Evolutionary conservation across 352 stramenopile genomes (phyloP), one percentile per base, ranked within the genome.

Genomic region (Plasmopara viticola): DNA sequence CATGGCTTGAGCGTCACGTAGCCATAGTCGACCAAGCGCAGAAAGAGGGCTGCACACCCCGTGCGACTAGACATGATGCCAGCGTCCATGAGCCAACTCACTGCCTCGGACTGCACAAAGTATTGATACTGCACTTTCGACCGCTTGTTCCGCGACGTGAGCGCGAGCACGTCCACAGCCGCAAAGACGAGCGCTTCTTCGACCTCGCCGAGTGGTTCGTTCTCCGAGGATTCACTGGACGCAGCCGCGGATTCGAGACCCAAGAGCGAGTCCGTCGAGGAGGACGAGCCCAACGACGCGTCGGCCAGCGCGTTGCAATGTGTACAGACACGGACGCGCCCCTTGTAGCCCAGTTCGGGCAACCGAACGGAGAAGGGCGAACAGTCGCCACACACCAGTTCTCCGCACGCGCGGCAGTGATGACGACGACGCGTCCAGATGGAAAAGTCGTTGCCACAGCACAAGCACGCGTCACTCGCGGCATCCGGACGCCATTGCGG

Each of bases 91-190:
- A 93, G 75, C 79, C 82, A 93, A 57, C 72, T 90, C 52, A 93
- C 78, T 13, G 82, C 79, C 46, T 93, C 82, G 12, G 79, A 90
- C 58, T 90, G 77, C 47, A 90, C 75, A 48, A 93, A 92, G 63
- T 89, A 89, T 53, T 87, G 72, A 69, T 89, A 91, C 64, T 72
- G 74, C 31, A 91, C 54, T 51, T 79, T 81, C n/a, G 72, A 84
- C 44, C 78, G 66, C 60, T 92, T 92, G 45, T 83, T 55, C 10
- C 53, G 73, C 44, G 82, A 86, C 35, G 86, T 67, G 8, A 66
- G 65, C n/a, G 70, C 73, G 56, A 92, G 69, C 44, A 86, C 66
- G 12, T 92, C 76, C 10, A 90, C 66, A 12, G 82, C 77, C 14
- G 60, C 49, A 43, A 80, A 70, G 15, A 89, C 50, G 7, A 84